Evolutionary conservation across 23 red algal genomes (phyloP).

Genomic region (Cyanidioschyzon merolae): DNA sequence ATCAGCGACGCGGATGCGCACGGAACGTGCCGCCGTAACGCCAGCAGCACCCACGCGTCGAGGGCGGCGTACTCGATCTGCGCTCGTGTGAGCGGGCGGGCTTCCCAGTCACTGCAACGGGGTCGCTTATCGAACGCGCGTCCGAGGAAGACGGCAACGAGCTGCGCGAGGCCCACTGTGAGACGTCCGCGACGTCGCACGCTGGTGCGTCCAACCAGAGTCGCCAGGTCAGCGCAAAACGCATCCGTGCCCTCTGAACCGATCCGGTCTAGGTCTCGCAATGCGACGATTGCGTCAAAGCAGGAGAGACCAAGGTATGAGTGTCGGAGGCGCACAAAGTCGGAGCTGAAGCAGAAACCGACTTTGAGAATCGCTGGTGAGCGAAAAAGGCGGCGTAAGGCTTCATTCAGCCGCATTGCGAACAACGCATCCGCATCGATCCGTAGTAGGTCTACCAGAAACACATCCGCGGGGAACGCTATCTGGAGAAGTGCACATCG

Average conservation of each 20-base stretch:
- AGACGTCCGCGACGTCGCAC: neutral
- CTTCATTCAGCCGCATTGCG: neutral
- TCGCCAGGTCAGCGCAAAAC: neutral
- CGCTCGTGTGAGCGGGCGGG: neutral
- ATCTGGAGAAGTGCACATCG: neutral
- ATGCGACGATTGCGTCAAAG: neutral
- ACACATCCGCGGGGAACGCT: neutral
- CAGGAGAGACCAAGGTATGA: neutral
- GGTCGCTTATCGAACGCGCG: neutral
- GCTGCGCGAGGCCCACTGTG: neutral
- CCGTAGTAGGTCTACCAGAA: conserved; percentile 4
- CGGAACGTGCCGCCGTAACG: neutral
- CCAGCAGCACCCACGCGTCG: neutral
- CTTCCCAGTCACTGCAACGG: conserved; percentile 5
- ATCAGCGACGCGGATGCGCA: neutral
- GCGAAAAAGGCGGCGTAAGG: neutral
- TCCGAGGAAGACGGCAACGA: neutral
- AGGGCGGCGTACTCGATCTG: conserved; percentile 7
- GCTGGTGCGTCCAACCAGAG: neutral
- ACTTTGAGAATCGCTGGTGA: neutral
- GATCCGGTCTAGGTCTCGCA: neutral
- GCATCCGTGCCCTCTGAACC: neutral
- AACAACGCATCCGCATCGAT: neutral
- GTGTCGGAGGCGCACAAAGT: neutral
- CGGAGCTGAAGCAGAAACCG: conserved; percentile 1